Evolutionary conservation across 1,139 yeast species (phyloP), one percentile per base, ranked within the genome.

Genomic region (Torulaspora pretoriensis): DNA sequence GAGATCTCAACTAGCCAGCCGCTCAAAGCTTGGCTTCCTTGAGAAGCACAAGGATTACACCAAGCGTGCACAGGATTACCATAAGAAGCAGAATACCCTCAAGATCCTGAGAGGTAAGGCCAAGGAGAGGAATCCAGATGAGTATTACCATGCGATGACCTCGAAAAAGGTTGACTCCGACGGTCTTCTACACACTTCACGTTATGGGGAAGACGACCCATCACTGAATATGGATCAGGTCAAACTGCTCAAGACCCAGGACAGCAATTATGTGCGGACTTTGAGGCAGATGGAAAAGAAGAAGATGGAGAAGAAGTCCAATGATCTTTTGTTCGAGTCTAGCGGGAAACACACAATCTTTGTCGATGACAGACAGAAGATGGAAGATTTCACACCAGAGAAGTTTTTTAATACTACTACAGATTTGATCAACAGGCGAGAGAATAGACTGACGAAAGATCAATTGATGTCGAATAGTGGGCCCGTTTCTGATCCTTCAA

Each of bases 41-140:
- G 97, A 92, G 67, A 92, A 92, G 76, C 94, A 92, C 73, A 90
- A 90, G 68, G 98, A 92, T 67, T 92, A 92, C 67, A 80, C 78
- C 57, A 76, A 88, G 40, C 79, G 98, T 67, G 95, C 97, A 1
- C 81, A 78, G 39, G 96, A 92, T 64, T 89, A 74, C 62, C 97
- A 92, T 67, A 77, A 80, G 66, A 92, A 92, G 62, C 90, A 92
- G 66, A 86, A 87, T 16, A 88, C 92, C 19, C 68, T 92, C 44
- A 85, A 85, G 67, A 75, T 83, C 1, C 74, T 92, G 51, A 78
- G 86, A 57, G 73, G 73, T 39, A 88, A 88, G 64, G 95, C 86
- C 1, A 71, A 74, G 36, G 74, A 75, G 37, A 77, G 89, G 56
- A 92, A 92, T 63, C 95, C 95, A n/a, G 97, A 92, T 74, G 98